phyloP scores from a whole-genome alignment of 2,329 filamentous ascomycete species.

The Colletotrichum spinosum region DNA sequence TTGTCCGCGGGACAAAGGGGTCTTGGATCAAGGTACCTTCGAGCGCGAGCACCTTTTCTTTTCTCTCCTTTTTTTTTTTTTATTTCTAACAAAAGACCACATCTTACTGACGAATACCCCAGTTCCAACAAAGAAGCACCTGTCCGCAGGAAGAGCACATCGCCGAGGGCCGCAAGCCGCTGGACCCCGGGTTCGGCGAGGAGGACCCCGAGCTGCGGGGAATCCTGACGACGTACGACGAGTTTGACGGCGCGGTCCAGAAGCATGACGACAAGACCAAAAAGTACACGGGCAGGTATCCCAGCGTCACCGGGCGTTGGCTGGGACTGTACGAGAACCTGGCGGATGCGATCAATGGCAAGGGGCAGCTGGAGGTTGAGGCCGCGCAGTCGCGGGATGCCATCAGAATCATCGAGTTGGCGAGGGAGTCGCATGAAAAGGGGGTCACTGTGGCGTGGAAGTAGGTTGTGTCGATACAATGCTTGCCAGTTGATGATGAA shows the following conservation, averaged over 20 bases:
- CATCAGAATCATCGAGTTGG: constrained; percentile 54
- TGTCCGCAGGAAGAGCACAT: constrained; percentile 52
- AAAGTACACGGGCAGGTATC: constrained; percentile 51
- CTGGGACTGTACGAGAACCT: constrained; percentile 55
- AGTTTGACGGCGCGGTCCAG: constrained; percentile 48
- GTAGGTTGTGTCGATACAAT: not conserved
- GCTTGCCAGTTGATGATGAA: not conserved
- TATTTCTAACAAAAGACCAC: not conserved
- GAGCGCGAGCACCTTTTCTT: not conserved
- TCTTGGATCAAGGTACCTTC: constrained; percentile 52
- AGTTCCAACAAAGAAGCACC: constrained; percentile 42
- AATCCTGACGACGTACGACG: constrained; percentile 50
- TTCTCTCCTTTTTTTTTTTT: too few species aligned
- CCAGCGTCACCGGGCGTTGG: constrained; percentile 53
- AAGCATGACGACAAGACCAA: constrained; percentile 44
- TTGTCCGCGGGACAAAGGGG: constrained; percentile 71
- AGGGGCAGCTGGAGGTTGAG: constrained; percentile 52
- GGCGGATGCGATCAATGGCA: constrained; percentile 52
- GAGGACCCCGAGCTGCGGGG: constrained; percentile 47
- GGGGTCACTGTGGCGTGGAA: constrained; percentile 46
- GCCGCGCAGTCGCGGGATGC: constrained; percentile 52
- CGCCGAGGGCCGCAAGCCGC: constrained; percentile 42
- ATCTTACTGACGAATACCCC: not conserved
- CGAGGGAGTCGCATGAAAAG: constrained; percentile 51
- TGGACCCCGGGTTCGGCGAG: constrained; percentile 46